phyloP scores from a whole-genome alignment of 2,329 filamentous ascomycete genomes.

The Xylaria sp. region DNA sequence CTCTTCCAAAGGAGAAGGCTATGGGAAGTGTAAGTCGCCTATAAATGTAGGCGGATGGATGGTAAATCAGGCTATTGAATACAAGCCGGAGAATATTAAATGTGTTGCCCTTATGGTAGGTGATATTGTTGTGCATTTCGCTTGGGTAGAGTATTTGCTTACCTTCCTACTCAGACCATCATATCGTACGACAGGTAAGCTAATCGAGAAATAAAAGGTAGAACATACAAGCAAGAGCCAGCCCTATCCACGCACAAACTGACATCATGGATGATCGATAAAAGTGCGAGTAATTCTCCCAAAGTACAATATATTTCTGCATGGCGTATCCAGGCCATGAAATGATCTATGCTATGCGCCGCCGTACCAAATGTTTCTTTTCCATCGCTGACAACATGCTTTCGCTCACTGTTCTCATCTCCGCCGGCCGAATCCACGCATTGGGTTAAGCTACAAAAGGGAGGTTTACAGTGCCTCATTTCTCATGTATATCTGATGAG shows the following conservation, averaged over 20 bases:
- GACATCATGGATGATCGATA: not conserved
- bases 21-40: not conserved
- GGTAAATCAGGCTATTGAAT: not conserved
- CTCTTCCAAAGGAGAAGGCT: not conserved
- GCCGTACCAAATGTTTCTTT: conserved; percentile 14
- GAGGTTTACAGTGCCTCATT: conserved; percentile 9
- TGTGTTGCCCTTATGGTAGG: too few species aligned
- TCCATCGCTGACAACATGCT: conserved; percentile 18
- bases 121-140: not conserved
- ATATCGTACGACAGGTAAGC: not conserved
- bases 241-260: not conserved
- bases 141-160: not conserved
- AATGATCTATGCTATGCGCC: conserved; percentile 29
- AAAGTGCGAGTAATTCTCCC: not conserved
- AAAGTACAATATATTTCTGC: conserved; percentile 1
- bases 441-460: conserved; percentile 5
- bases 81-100: not conserved
- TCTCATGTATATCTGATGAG: not conserved
- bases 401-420: not conserved
- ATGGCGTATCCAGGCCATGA: conserved; percentile 15
- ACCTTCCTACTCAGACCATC: not conserved
- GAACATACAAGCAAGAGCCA: not conserved
- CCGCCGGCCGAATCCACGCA: conserved; percentile 23
- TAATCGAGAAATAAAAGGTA: not conserved
- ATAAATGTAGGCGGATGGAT: not conserved